Evolutionary conservation across 352 stramenopile genomes (phyloP).

Genomic region (Sclerospora graminicola): DNA sequence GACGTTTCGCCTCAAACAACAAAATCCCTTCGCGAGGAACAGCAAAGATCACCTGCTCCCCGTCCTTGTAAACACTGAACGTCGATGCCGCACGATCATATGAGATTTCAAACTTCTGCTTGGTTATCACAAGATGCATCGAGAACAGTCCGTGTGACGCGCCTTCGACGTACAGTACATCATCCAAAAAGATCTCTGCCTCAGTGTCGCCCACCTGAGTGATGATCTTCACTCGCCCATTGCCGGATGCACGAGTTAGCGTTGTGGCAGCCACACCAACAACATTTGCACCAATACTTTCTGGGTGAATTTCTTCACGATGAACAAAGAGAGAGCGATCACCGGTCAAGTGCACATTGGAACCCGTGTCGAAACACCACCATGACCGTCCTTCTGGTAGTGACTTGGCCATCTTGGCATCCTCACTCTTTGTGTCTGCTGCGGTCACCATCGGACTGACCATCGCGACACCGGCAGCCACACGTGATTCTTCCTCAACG

Average conservation of each 20-base stretch:
- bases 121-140: background rate
- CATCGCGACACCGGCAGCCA: no score
- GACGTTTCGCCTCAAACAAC: background rate
- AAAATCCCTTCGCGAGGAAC: background rate
- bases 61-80: background rate
- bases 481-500: no score
- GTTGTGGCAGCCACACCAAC: background rate
- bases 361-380: conserved; percentile 2
- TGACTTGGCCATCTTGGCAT: no score
- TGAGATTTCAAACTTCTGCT: conserved; percentile 1
- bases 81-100: background rate
- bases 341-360: background rate
- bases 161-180: background rate
- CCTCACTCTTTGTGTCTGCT: no score
- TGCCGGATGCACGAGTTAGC: background rate
- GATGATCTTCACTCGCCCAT: background rate
- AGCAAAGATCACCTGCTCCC: background rate
- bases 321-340: background rate
- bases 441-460: no score
- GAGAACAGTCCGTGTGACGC: conserved; percentile 1
- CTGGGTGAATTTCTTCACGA: background rate
- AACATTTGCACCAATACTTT: background rate
- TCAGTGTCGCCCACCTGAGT: background rate
- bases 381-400: background rate
- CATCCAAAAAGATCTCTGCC: background rate